Conservation (phyloP, 495 filamentous ascomycete genomes). For the Venustampulla echinocandica region DNA sequence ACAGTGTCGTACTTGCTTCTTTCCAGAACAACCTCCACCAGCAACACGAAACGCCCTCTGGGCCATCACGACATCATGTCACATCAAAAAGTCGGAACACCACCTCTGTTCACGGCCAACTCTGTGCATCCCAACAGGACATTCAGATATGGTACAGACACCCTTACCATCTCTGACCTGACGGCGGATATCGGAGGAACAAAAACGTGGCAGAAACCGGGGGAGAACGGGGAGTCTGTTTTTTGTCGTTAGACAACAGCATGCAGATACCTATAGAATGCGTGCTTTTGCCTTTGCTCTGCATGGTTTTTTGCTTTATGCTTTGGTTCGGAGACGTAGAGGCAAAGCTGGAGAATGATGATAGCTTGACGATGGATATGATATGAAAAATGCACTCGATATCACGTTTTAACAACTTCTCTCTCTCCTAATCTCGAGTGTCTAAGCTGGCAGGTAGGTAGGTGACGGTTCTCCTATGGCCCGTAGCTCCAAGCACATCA, state of each 20-base stretch:
- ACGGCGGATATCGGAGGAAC: not conserved
- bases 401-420: no score
- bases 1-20: slow-evolving; percentile 10
- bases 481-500: no score
- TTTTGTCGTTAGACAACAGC: not conserved
- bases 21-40: slow-evolving; percentile 1
- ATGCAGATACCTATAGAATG: not conserved
- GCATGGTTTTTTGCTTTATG: not conserved
- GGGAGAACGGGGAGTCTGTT: not conserved
- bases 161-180: not conserved
- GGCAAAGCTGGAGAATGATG: no score
- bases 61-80: not conserved
- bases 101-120: not conserved
- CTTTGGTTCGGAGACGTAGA: not conserved
- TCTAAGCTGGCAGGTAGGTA: no score
- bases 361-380: no score
- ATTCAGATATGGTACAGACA: not conserved
- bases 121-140: not conserved
- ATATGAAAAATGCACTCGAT: no score
- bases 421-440: no score
- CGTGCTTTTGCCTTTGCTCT: not conserved
- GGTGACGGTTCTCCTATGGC: no score
- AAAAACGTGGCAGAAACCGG: not conserved
- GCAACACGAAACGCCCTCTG: slow-evolving; percentile 4
- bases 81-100: not conserved